Conservation (phyloP, 192 early-diverging fungal genomes). For the Umbelopsis vinacea region DNA sequence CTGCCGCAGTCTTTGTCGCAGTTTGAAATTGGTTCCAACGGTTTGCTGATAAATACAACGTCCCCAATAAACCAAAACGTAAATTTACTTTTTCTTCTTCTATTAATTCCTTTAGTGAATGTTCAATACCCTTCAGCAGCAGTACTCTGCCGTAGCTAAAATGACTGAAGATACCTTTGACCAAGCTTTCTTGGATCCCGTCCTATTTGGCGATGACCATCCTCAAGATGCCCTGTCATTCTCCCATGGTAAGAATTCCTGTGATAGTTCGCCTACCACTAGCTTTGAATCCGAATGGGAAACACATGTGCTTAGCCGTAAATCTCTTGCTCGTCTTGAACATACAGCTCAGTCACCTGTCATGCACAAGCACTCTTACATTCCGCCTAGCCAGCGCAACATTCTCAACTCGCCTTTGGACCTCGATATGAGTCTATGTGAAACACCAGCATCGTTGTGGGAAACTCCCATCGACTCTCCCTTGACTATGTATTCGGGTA, state of each 20-base stretch:
- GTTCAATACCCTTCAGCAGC: conserved; percentile 14
- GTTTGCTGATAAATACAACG: conserved; percentile 18
- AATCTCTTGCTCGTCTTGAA: conserved; percentile 25
- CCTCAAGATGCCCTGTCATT: conserved; percentile 8
- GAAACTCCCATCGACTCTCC: conserved; percentile 17
- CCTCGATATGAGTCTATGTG: conserved; percentile 16
- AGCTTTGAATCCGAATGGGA: conserved; percentile 21
- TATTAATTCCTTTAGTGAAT: conserved; percentile 4
- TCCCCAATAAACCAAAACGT: not conserved
- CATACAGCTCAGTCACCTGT: not conserved
- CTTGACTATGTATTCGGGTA: conserved; percentile 6
- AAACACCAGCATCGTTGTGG: not conserved
- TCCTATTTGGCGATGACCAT: conserved; percentile 7
- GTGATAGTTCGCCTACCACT: conserved; percentile 5
- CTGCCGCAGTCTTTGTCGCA: conserved; percentile 8
- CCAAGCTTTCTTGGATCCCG: conserved; percentile 10
- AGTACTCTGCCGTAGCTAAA: not conserved
- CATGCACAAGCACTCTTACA: conserved; percentile 8
- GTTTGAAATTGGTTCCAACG: not conserved
- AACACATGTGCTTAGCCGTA: conserved; percentile 20
- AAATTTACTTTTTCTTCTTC: not conserved
- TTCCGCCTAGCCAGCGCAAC: conserved; percentile 21
- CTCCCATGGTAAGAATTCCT: conserved; percentile 21
- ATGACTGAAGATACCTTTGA: conserved; percentile 3
- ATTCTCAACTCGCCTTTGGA: conserved; percentile 17